These are phyloP conservation scores for Eleusine indica DNA, from an alignment of 176 grass and related monocot species.

Conservation along the genomic window DNA sequence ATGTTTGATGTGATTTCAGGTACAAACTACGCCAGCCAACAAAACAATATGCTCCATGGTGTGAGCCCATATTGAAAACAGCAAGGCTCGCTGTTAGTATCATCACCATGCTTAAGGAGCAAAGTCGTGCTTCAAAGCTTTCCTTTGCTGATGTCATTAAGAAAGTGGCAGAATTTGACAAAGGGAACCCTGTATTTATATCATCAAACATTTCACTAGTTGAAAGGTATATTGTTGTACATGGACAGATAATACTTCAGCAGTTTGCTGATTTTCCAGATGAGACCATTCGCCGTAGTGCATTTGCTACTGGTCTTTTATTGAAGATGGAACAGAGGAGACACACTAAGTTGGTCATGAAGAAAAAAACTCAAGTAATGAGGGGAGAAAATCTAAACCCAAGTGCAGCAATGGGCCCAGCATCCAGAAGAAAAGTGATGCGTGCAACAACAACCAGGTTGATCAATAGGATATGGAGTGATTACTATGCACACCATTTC, in stretches of 20 bases:
- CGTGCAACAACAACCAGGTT: constrained; percentile 86
- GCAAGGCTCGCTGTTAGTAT: constrained; percentile 87
- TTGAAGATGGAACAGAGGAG: constrained; percentile 83
- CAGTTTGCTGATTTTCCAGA: constrained; percentile 97
- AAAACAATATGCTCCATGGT: constrained; percentile 92
- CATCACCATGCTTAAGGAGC: constrained; percentile 89
- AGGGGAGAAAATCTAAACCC: constrained; percentile 89
- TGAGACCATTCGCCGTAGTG: constrained; percentile 79
- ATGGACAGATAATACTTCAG: constrained; percentile 94
- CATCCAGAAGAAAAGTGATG: constrained; percentile 85
- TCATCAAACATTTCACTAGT: constrained; percentile 67
- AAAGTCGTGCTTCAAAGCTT: constrained; percentile 86
- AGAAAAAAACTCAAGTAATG: constrained; percentile 67
- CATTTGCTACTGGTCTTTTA: constrained; percentile 83
- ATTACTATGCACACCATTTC: constrained; percentile 89
- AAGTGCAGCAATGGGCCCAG: constrained; percentile 66
- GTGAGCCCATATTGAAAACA: constrained; percentile 89
- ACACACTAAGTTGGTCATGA: constrained; percentile 86
- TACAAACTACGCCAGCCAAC: constrained; percentile 84
- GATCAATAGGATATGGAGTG: constrained; percentile 84
- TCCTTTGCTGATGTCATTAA: constrained; percentile 85
- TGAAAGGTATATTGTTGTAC: constrained; percentile 91
- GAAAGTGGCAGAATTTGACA: constrained; percentile 76
- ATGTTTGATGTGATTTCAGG: constrained; percentile 65
- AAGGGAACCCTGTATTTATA: constrained; percentile 65